Conservation (phyloP, 2,329 filamentous ascomycete genomes). For the Knoxdaviesia capensis region DNA sequence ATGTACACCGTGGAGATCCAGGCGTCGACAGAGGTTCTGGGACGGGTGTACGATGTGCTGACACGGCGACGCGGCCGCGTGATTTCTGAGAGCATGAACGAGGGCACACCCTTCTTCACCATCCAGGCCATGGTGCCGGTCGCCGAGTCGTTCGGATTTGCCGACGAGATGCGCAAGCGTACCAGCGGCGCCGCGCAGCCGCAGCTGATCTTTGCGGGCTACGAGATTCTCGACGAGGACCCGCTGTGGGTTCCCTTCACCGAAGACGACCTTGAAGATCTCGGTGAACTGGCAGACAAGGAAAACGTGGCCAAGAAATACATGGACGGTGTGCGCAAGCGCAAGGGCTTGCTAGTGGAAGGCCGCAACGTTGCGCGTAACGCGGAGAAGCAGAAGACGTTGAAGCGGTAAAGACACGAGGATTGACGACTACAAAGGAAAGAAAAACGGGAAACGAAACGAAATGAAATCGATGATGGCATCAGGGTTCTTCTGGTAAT, state of each 20-base stretch:
- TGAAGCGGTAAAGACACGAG: slow-evolving; percentile 29
- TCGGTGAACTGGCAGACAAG: slow-evolving; percentile 79
- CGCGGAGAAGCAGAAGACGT: slow-evolving; percentile 75
- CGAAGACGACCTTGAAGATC: slow-evolving; percentile 87
- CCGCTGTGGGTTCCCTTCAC: slow-evolving; percentile 96
- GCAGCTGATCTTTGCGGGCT: slow-evolving; percentile 84
- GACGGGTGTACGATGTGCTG: slow-evolving; percentile 93
- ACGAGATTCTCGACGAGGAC: slow-evolving; percentile 83
- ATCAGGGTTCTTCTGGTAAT: no score
- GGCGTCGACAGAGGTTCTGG: slow-evolving; percentile 85
- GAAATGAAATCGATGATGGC: no score
- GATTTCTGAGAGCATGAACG: slow-evolving; percentile 76
- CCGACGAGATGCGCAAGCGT: slow-evolving; percentile 87
- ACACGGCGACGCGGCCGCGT: slow-evolving; percentile 81
- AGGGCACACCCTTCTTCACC: slow-evolving; percentile 91
- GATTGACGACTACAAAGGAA: no score
- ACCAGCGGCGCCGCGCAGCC: slow-evolving; percentile 80
- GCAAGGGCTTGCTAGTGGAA: slow-evolving; percentile 77
- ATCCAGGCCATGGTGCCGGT: slow-evolving; percentile 78
- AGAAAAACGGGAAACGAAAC: no score
- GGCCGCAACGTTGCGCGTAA: slow-evolving; percentile 59
- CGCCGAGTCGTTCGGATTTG: slow-evolving; percentile 88
- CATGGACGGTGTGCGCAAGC: slow-evolving; percentile 69
- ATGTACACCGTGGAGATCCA: slow-evolving; percentile 99
- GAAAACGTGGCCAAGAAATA: slow-evolving; percentile 95